Base-by-base conservation (phyloP, 805 yeast species). In the Pichia eremophila region DNA sequence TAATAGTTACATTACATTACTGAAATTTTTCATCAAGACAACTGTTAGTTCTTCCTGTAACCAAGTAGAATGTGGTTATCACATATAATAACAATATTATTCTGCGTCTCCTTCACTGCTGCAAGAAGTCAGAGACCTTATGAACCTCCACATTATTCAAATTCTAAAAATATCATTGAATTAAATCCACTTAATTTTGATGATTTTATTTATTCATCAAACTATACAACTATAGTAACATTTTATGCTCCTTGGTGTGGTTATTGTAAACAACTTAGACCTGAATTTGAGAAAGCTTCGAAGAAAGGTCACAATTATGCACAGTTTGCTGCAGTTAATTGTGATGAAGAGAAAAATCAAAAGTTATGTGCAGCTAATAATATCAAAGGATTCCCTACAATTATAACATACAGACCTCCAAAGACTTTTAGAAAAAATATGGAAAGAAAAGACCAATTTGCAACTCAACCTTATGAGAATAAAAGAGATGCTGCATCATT, bases 171-270 rank as follows among this genome's bases (percentile, higher is more conserved):
- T 35, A 60, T 63, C 9, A 51, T 53, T 34, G 66, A 63, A 42
- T 44, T 63, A 12, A 56, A 46, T 11, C 59, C 64, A 5, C 27
- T 51, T 15, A 81, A 70, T 46, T 89, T 89, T 59, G 79, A 82
- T 51, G 74, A 76, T 47, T 83, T 81, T 43, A 78, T 90, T 4
- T 71, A 79, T 40, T 64, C 71, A 22, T 72, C 95, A 3, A 88
- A 88, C 60, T 84, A 87, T 57, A 84, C 95, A 2, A 66, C 95
- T 2, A 67, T 89, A 18, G 89, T 88, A 22, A 89, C 89, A 68
- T 90, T 90, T 65, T 90, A 84, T 64, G 97, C 98, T 5, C 96
- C 97, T 37, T 90, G 98, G 98, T 91, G 99, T 70, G 96, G 97
- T 6, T 88, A 91, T 65, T 91, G 99, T 66, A 75, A 81, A 57